A percentile compares a stretch with the other conserved stretches of the same genome.
phyloP scores from a whole-genome alignment of 305 asterid genomes.

The Galium porrigens region DNA sequence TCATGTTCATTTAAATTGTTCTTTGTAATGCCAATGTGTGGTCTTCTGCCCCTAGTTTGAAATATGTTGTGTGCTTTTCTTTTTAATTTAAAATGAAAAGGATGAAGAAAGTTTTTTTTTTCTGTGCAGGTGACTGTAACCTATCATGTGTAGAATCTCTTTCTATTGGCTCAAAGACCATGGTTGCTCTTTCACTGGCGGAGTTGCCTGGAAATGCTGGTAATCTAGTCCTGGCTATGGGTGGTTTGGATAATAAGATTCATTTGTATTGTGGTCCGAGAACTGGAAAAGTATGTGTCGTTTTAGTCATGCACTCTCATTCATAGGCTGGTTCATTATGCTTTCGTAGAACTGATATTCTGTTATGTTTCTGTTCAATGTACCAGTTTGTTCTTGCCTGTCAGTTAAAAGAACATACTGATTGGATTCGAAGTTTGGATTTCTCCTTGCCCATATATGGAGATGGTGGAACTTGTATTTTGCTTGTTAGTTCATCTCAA shows the following conservation, averaged over 20 bases:
- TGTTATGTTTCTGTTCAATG: slow-evolving; percentile 15
- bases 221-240: slow-evolving; percentile 60
- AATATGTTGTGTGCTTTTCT: neutral
- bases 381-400: slow-evolving; percentile 65
- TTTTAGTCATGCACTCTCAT: neutral
- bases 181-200: slow-evolving; percentile 78
- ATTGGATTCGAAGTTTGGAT: slow-evolving; percentile 90
- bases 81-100: neutral
- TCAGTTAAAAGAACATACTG: slow-evolving; percentile 80
- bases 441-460: slow-evolving; percentile 53
- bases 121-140: slow-evolving; percentile 50
- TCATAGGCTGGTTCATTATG: slow-evolving; percentile 9
- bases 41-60: neutral
- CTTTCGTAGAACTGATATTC: slow-evolving; percentile 7
- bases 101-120: neutral
- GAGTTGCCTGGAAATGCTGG: slow-evolving; percentile 51
- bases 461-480: slow-evolving; percentile 42
- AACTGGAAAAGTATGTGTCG: slow-evolving; percentile 59
- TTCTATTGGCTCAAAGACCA: slow-evolving; percentile 45
- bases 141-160: slow-evolving; percentile 54
- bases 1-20: neutral
- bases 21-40: neutral
- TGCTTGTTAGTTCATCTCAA: slow-evolving; percentile 84
- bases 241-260: slow-evolving; percentile 84
- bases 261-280: slow-evolving; percentile 67